A percentile compares a stretch with the other conserved stretches of the same genome.
Evolutionary conservation across 768 basidiomycete species (phyloP).

Genomic region (Tylopilus cervinicoccineus): DNA sequence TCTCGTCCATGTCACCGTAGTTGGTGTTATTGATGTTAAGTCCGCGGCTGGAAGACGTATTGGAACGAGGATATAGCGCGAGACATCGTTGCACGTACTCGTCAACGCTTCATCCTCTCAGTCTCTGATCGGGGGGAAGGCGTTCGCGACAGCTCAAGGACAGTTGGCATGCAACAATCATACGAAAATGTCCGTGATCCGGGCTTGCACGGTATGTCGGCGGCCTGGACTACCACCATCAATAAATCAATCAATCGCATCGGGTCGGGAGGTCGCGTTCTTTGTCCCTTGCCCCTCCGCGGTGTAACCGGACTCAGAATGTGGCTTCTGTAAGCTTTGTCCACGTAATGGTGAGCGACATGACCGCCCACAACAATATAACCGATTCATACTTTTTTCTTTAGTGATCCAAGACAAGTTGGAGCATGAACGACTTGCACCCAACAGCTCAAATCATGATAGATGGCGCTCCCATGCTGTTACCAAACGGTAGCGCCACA

Average conservation of each 20-base stretch:
- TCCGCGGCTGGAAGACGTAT: constrained; percentile 8
- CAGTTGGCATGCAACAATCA: not conserved
- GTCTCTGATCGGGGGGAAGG: not conserved
- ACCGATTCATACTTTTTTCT: constrained; percentile 4
- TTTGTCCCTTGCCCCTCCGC: not conserved
- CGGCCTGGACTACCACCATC: not conserved
- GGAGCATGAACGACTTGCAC: not conserved
- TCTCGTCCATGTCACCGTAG: constrained; percentile 1
- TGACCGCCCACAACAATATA: not conserved
- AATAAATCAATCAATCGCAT: not conserved
- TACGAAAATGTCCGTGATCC: not conserved
- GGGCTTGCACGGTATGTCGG: constrained; percentile 1
- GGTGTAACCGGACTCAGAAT: constrained; percentile 1
- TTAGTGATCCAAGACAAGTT: constrained; percentile 7
- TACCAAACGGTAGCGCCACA: constrained; percentile 9
- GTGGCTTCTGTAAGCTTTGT: not conserved
- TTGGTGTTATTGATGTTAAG: not conserved
- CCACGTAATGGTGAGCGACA: constrained; percentile 13
- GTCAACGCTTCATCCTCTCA: not conserved
- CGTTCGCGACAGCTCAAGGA: not conserved
- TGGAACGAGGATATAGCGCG: not conserved
- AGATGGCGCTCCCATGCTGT: constrained; percentile 4
- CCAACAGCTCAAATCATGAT: not conserved
- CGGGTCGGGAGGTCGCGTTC: not conserved
- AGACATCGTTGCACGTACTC: constrained; percentile 1